phyloP scores from a whole-genome alignment of 768 basidiomycete species.

The Punctularia strigosozonata region DNA sequence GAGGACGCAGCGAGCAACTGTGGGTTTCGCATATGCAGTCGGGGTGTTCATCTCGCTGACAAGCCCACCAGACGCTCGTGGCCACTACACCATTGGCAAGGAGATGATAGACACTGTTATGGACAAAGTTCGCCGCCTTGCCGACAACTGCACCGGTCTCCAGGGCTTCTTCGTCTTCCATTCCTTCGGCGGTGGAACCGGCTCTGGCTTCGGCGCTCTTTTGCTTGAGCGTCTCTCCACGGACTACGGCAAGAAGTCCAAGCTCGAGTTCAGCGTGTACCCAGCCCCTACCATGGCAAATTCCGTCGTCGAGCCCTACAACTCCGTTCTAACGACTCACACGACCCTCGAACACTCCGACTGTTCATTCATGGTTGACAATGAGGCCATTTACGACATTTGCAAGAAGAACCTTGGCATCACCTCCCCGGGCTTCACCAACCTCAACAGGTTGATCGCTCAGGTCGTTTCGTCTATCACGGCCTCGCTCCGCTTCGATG shows the following conservation, averaged over 20 bases:
- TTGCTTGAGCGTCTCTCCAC: slow-evolving; percentile 93
- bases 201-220: slow-evolving; percentile 97
- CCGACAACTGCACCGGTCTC: slow-evolving; percentile 95
- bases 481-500: slow-evolving; percentile 48
- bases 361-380: slow-evolving; percentile 97
- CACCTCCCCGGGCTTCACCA: slow-evolving; percentile 46
- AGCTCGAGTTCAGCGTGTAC: slow-evolving; percentile 97
- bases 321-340: slow-evolving; percentile 95
- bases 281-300: slow-evolving; percentile 90
- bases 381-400: slow-evolving; percentile 62
- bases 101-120: slow-evolving; percentile 95
- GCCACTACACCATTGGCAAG: slow-evolving; percentile 98
- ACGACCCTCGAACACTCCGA: slow-evolving; percentile 99
- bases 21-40: slow-evolving; percentile 22
- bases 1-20: slow-evolving; percentile 99
- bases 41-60: slow-evolving; percentile 6
- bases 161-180: slow-evolving; percentile 99
- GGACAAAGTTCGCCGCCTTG: slow-evolving; percentile 93
- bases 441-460: slow-evolving; percentile 56
- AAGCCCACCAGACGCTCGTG: slow-evolving; percentile 70
- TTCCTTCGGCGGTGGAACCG: slow-evolving; percentile 99
- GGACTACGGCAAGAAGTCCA: slow-evolving; percentile 99
- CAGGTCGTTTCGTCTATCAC: slow-evolving; percentile 43
- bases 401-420: slow-evolving; percentile 47
- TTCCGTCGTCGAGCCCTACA: slow-evolving; percentile 98